These are phyloP conservation scores for Talaromyces albobiverticillius DNA, from an alignment of 2,329 filamentous ascomycete genomes.

Conservation along the genomic window DNA sequence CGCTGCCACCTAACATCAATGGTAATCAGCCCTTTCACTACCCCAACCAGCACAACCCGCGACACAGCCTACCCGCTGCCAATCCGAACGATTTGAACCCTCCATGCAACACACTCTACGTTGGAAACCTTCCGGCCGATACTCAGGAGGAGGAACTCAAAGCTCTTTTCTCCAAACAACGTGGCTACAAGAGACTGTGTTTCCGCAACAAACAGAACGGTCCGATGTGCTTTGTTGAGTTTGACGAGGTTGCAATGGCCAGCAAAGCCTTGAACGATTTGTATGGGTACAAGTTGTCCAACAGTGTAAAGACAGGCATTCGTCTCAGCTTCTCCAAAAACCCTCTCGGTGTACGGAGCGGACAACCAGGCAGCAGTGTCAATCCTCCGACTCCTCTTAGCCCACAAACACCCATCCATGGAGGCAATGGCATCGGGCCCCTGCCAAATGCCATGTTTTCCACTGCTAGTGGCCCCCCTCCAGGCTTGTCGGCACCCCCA, in stretches of 20 bases:
- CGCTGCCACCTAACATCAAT: slow-evolving; percentile 57
- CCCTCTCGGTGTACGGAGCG: slow-evolving; percentile 83
- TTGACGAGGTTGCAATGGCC: slow-evolving; percentile 87
- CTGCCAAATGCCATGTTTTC: slow-evolving; percentile 63
- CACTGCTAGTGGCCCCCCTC: slow-evolving; percentile 72
- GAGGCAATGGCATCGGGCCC: slow-evolving; percentile 54
- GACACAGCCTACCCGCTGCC: slow-evolving; percentile 75
- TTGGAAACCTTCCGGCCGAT: slow-evolving; percentile 91
- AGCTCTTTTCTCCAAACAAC: slow-evolving; percentile 84
- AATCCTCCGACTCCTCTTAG: slow-evolving; percentile 50
- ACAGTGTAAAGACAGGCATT: slow-evolving; percentile 92
- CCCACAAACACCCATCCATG: slow-evolving; percentile 52
- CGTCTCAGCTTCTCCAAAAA: slow-evolving; percentile 97
- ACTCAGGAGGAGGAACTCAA: slow-evolving; percentile 96
- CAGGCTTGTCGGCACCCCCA: slow-evolving; percentile 73
- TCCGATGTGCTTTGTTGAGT: slow-evolving; percentile 98
- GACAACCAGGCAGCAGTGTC: slow-evolving; percentile 59
- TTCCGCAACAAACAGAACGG: slow-evolving; percentile 94
- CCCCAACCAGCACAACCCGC: slow-evolving; percentile 55
- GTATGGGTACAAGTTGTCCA: slow-evolving; percentile 82
- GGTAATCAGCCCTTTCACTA: slow-evolving; percentile 55
- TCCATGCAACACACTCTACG: slow-evolving; percentile 95
- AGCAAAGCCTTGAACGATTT: slow-evolving; percentile 88
- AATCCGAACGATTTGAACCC: slow-evolving; percentile 96
- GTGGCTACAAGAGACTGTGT: slow-evolving; percentile 91